These are phyloP conservation scores for Cucumis melo DNA, from an alignment of 306 rosid genomes.

Conservation along the genomic window DNA sequence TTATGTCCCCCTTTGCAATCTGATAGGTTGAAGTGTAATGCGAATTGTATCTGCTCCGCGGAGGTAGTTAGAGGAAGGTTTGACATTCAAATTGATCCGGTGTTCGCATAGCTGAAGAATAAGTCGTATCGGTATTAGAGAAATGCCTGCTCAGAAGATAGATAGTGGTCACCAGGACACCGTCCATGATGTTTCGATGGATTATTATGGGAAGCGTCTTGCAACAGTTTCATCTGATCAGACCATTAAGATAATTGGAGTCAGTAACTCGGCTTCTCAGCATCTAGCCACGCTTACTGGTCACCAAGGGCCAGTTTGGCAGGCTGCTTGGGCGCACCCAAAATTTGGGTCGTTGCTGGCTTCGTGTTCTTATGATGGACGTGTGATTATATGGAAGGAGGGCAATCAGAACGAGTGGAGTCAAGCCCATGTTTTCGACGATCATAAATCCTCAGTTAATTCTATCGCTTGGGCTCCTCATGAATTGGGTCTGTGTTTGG, in stretches of 20 bases:
- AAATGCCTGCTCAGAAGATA: slow-evolving; percentile 62
- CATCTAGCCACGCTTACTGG: slow-evolving; percentile 61
- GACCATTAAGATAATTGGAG: slow-evolving; percentile 78
- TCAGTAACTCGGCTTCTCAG: slow-evolving; percentile 57
- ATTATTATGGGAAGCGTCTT: slow-evolving; percentile 70
- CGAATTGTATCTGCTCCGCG: not conserved
- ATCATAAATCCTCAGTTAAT: slow-evolving; percentile 67
- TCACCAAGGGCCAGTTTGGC: slow-evolving; percentile 85
- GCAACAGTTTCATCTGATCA: slow-evolving; percentile 77
- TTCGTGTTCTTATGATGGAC: slow-evolving; percentile 69
- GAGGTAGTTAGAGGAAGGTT: not conserved
- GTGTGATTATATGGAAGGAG: slow-evolving; percentile 70
- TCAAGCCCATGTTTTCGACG: slow-evolving; percentile 57
- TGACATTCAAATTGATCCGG: not conserved
- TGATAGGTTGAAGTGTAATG: not conserved
- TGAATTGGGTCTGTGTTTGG: slow-evolving; percentile 66
- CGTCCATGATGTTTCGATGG: slow-evolving; percentile 71
- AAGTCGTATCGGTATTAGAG: slow-evolving; percentile 3
- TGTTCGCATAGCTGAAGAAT: not conserved
- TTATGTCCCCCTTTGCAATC: not conserved
- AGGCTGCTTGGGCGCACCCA: slow-evolving; percentile 78
- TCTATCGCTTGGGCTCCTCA: slow-evolving; percentile 80
- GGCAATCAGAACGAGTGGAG: slow-evolving; percentile 71
- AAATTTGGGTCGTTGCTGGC: slow-evolving; percentile 68
- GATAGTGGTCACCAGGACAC: slow-evolving; percentile 77